A percentile compares a stretch with the other conserved stretches of the same genome.
Conservation (phyloP, 805 yeast species). For the Kuraishia piskuri region DNA sequence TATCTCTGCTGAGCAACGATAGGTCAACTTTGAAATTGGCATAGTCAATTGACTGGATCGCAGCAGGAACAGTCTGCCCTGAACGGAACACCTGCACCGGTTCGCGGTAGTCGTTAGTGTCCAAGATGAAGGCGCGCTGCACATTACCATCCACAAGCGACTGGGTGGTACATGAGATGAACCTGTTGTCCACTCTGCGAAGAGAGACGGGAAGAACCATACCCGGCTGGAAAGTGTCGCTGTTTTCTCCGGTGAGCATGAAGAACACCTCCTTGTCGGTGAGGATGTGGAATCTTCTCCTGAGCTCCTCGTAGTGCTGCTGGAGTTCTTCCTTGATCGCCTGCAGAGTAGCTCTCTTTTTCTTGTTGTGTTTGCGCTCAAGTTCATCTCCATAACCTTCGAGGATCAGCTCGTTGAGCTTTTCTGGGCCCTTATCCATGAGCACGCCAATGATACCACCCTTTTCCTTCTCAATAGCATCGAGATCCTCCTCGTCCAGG, state of each 20-base stretch:
- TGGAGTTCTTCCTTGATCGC: constrained; percentile 82
- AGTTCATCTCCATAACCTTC: constrained; percentile 91
- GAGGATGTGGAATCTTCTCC: constrained; percentile 61
- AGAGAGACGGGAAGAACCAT: constrained; percentile 69
- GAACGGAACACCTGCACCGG: constrained; percentile 33
- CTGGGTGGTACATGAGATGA: constrained; percentile 34
- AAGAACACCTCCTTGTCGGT: constrained; percentile 71
- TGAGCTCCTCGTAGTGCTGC: constrained; percentile 78
- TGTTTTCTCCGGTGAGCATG: constrained; percentile 82
- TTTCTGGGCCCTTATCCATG: constrained; percentile 58
- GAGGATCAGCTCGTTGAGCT: constrained; percentile 78
- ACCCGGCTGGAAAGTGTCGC: constrained; percentile 58
- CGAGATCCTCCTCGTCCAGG: constrained; percentile 87
- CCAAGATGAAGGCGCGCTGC: constrained; percentile 23
- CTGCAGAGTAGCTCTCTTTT: constrained; percentile 70
- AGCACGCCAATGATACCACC: constrained; percentile 74
- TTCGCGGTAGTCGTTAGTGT: constrained; percentile 47
- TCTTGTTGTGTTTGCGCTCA: constrained; percentile 61
- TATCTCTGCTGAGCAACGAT: constrained; percentile 59
- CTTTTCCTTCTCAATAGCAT: constrained; percentile 64
- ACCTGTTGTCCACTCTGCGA: constrained; percentile 45
- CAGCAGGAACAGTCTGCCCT: constrained; percentile 87
- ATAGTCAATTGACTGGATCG: constrained; percentile 61
- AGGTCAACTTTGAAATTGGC: constrained; percentile 67
- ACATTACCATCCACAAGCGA: constrained; percentile 40